phyloP scores from a whole-genome alignment of 1,139 yeast genomes.

The Sugiyamaella novakii region DNA sequence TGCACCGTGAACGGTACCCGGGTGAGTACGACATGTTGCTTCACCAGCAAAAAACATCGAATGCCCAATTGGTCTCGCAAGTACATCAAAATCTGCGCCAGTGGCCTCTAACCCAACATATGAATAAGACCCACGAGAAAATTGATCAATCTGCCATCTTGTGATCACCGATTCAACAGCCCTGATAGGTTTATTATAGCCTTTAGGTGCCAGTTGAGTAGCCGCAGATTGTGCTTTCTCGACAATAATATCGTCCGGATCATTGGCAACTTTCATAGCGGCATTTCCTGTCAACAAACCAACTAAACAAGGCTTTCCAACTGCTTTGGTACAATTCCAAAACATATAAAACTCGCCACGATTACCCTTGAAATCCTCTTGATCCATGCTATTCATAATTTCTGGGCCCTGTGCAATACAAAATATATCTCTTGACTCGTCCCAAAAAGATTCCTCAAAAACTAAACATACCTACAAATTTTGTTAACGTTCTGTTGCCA shows the following conservation, averaged over 20 bases:
- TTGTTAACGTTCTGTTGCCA: too few species aligned
- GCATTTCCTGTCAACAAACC: constrained; percentile 48
- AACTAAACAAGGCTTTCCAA: constrained; percentile 45
- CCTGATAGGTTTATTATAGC: constrained; percentile 27
- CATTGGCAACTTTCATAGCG: constrained; percentile 40
- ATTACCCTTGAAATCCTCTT: constrained; percentile 32
- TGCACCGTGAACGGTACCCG: constrained; percentile 51
- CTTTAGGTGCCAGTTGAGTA: constrained; percentile 35
- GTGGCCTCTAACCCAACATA: constrained; percentile 49
- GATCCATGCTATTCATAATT: constrained; percentile 25
- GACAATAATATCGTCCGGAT: constrained; percentile 42
- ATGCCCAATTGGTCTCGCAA: constrained; percentile 45
- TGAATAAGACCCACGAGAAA: constrained; percentile 46
- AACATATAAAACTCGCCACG: constrained; percentile 47
- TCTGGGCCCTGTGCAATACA: constrained; percentile 39
- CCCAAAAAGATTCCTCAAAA: constrained; percentile 48
- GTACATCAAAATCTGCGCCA: constrained; percentile 47
- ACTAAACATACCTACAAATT: constrained; percentile 40
- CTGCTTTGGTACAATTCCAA: constrained; percentile 44
- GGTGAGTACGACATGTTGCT: constrained; percentile 47
- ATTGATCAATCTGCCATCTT: constrained; percentile 48
- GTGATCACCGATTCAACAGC: constrained; percentile 48
- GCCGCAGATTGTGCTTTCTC: constrained; percentile 42
- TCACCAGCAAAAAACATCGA: constrained; percentile 50
- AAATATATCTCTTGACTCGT: constrained; percentile 41